phyloP scores from a whole-genome alignment of 768 basidiomycete genomes.

The Tylopilus felleus region DNA sequence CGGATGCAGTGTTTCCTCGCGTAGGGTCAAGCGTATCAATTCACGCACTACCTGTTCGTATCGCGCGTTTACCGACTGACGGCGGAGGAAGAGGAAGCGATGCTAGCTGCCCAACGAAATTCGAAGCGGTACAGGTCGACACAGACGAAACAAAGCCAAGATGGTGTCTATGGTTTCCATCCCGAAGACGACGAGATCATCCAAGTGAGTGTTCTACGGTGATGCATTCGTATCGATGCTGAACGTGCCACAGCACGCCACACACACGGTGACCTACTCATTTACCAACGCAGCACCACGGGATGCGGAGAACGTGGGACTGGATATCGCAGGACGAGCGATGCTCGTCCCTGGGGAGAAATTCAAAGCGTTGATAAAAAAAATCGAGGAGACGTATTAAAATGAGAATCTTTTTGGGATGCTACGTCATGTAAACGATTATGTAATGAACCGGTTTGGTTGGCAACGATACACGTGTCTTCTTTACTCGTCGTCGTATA shows the following conservation, averaged over 20 bases:
- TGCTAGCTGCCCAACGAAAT: constrained; percentile 40
- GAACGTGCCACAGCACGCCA: constrained; percentile 16
- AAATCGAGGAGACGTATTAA: constrained; percentile 39
- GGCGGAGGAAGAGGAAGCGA: constrained; percentile 58
- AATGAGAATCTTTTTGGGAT: no score
- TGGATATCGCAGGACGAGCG: constrained; percentile 64
- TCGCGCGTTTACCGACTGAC: constrained; percentile 78
- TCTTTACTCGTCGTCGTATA: background rate
- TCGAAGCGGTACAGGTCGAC: constrained; percentile 37
- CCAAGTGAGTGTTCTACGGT: constrained; percentile 40
- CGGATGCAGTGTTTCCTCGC: background rate
- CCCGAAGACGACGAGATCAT: constrained; percentile 79
- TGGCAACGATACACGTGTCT: background rate
- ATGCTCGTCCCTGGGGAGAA: constrained; percentile 54
- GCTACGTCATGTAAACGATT: background rate
- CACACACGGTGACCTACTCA: constrained; percentile 32
- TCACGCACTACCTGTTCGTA: constrained; percentile 72
- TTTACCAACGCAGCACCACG: constrained; percentile 50
- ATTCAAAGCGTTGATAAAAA: constrained; percentile 40
- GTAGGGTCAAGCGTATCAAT: constrained; percentile 60
- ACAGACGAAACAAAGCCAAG: constrained; percentile 26
- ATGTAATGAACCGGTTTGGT: background rate
- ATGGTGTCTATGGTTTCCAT: constrained; percentile 73
- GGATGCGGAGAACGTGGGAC: constrained; percentile 64
- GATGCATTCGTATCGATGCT: background rate